These are phyloP conservation scores for Hymenoscyphus infarciens DNA, from an alignment of 2,329 filamentous ascomycete genomes.

Conservation along the genomic window DNA sequence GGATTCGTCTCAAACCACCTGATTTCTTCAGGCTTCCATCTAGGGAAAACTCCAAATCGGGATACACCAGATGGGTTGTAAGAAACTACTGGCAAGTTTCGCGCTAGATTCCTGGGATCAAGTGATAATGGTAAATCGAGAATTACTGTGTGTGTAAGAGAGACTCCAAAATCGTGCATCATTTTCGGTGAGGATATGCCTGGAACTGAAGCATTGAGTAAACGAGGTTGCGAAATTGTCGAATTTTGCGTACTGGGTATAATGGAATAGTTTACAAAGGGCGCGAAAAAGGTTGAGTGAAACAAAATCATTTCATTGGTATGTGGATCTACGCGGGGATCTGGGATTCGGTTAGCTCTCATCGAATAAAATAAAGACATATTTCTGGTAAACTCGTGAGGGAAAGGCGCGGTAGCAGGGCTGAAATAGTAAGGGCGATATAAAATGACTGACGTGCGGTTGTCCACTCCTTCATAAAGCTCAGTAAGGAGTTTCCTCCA, in stretches of 20 bases:
- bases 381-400: too few species aligned
- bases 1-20: conserved; percentile 66
- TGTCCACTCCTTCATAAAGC: conserved; percentile 68
- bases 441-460: conserved; percentile 45
- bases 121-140: conserved; percentile 66
- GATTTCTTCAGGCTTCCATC: conserved; percentile 52
- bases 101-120: conserved; percentile 58
- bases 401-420: too few species aligned
- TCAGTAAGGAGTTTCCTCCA: conserved; percentile 52
- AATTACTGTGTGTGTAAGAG: conserved; percentile 58
- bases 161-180: conserved; percentile 75
- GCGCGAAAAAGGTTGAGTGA: conserved; percentile 61
- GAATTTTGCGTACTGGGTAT: conserved; percentile 40
- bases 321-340: conserved; percentile 62
- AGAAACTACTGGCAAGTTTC: conserved; percentile 52
- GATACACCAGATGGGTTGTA: conserved; percentile 56
- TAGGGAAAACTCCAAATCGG: conserved; percentile 65
- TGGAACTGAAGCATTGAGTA: conserved; percentile 53
- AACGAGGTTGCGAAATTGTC: conserved; percentile 31
- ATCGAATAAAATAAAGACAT: neutral
- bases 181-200: conserved; percentile 63
- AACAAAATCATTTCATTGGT: conserved; percentile 66
- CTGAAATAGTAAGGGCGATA: neutral
- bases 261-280: conserved; percentile 65
- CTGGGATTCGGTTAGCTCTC: neutral